Conservation (phyloP, 75 land plant species). For the Sequoiadendron giganteum region DNA sequence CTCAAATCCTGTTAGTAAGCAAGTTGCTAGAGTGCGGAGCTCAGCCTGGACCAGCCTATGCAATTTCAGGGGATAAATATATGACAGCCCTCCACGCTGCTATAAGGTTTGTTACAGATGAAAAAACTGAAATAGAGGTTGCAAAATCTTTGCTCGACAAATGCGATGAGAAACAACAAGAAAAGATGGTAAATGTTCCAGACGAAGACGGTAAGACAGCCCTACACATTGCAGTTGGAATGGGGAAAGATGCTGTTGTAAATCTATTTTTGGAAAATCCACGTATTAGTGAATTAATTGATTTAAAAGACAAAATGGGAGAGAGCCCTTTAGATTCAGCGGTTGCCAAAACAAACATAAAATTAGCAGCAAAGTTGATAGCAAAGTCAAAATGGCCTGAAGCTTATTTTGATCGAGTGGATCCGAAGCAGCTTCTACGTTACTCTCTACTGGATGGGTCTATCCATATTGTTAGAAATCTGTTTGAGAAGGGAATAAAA, state of each 20-base stretch:
- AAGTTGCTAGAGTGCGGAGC: not conserved
- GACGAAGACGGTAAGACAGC: not conserved
- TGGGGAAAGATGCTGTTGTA: not conserved
- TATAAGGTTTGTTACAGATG: not conserved
- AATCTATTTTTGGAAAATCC: not conserved
- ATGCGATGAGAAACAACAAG: not conserved
- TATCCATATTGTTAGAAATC: not conserved
- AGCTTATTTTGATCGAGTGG: not conserved
- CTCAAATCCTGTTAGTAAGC: not conserved
- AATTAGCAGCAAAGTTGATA: not conserved
- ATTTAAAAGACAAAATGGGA: not conserved
- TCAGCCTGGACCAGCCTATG: not conserved
- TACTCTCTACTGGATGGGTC: not conserved
- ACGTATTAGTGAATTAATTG: not conserved
- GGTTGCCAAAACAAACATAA: not conserved
- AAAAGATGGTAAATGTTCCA: not conserved
- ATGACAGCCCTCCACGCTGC: not conserved
- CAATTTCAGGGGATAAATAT: rapidly evolving
- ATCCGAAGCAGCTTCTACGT: not conserved
- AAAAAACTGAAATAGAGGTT: not conserved
- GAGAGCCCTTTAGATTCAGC: not conserved
- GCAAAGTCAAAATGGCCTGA: not conserved
- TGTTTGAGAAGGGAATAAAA: not conserved
- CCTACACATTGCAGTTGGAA: not conserved
- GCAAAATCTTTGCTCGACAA: not conserved